Evolutionary conservation across 2,329 filamentous ascomycete genomes (phyloP), one percentile per base, ranked within the genome.

Genomic region (Cytospora paraplurivora): DNA sequence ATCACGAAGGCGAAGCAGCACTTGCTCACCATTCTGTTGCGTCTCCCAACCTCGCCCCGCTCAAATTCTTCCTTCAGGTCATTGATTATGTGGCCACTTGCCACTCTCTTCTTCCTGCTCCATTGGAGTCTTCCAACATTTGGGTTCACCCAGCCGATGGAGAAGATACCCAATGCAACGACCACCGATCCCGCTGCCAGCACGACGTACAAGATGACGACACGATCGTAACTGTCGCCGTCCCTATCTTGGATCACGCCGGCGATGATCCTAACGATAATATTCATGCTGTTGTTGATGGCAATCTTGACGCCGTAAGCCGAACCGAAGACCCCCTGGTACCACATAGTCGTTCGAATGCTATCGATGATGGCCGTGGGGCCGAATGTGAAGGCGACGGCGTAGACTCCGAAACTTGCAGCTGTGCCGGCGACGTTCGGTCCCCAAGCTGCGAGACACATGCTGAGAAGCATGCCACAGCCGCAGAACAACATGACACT

Each of bases 231-330:
- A 0, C 79, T 82, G 66, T 86, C 77, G 59, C 84, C 69, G 58
- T 86, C 83, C 4, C 75, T 75, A 62, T 88, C 86, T 67, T 88
- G 85, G 0, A 88, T 79, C 0, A 81, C 81, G 1, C 85, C 85
- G 0, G 83, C 81, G 21, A 86, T 74, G 51, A 88, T 80, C 0
- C 83, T 77, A 1, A 88, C 76, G 59, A 88, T 83, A 64, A 88
- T 86, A 64, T 78, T 85, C 82, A 87, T 87, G 35, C 79, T 81
- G 71, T 88, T 88, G 69, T 88, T 87, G 69, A 87, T 83, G 27
- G 82, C 82, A 41, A 88, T 81, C 64, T 88, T 88, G 62, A 87
- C 72, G 1, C 83, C 79, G 64, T 87, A 88, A 0, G 82, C 86
- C 0, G 83, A 82, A 0, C 85, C 85, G 63, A 88, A 88, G 0